Evolutionary conservation across 257 asterid species (phyloP).

Genomic region (Fraxinus excelsior): DNA sequence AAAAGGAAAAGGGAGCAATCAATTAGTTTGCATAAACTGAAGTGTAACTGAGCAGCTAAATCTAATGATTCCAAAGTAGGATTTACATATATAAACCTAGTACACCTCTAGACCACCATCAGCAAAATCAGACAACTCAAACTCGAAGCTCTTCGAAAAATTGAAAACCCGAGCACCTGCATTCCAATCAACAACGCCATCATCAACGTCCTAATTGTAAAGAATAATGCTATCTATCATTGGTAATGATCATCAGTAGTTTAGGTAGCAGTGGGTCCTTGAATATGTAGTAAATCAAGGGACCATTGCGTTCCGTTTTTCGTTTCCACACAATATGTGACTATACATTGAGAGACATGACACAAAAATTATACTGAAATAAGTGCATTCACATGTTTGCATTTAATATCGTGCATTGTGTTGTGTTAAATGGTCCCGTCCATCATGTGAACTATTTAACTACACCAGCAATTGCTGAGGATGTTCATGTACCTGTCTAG

Average conservation of each 20-base stretch:
- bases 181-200: slow-evolving; percentile 32
- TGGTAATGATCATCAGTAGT: too few relatives aligned
- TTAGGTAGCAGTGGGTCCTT: too few relatives aligned
- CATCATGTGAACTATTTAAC: background rate
- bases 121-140: slow-evolving; percentile 43
- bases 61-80: slow-evolving; percentile 67
- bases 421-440: slow-evolving; percentile 12
- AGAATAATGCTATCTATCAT: too few relatives aligned
- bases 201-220: slow-evolving; percentile 18
- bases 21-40: slow-evolving; percentile 39
- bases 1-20: slow-evolving; percentile 20
- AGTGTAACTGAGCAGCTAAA: slow-evolving; percentile 28
- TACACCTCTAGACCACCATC: slow-evolving; percentile 44
- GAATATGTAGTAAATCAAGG: too few relatives aligned
- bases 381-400: slow-evolving; percentile 32
- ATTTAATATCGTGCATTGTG: slow-evolving; percentile 21
- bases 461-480: background rate
- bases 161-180: slow-evolving; percentile 66
- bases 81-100: slow-evolving; percentile 21
- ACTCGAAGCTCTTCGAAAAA: slow-evolving; percentile 43
- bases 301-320: too few relatives aligned
- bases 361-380: slow-evolving; percentile 8
- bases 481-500: slow-evolving; percentile 41
- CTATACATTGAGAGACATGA: background rate
- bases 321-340: too few relatives aligned